Percentiles rank a stretch among this genome's conserved stretches.
Conservation (phyloP, 225 moss, liverwort and hornwort genomes). For the Asterella californica region DNA sequence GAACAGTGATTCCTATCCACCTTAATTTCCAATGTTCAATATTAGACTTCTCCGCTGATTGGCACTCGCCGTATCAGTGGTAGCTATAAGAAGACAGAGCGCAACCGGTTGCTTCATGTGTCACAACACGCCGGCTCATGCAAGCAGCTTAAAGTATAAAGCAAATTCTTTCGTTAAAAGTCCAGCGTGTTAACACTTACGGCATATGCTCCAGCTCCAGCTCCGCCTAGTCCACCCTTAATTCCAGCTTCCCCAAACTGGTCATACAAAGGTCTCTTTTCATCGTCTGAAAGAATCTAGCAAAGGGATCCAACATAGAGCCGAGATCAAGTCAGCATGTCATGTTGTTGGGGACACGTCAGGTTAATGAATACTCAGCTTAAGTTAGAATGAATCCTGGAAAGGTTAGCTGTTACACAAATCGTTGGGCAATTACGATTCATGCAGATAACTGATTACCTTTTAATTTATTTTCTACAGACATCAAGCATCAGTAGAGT, state of each 20-base stretch:
- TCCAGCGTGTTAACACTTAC: slow-evolving; percentile 35
- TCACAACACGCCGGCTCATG: background rate
- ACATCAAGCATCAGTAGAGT: background rate
- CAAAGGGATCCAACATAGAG: background rate
- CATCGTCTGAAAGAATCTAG: slow-evolving; percentile 95
- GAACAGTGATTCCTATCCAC: background rate
- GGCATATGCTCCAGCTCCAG: slow-evolving; percentile 82
- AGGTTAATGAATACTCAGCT: background rate
- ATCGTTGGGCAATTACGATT: background rate
- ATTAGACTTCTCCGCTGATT: background rate
- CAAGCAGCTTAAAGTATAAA: background rate
- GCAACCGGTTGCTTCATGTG: background rate
- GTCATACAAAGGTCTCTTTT: slow-evolving; percentile 91
- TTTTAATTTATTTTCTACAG: background rate
- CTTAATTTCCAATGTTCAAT: background rate
- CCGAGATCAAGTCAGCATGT: background rate
- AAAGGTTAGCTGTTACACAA: background rate
- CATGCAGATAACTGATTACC: too few species aligned
- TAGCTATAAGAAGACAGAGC: background rate
- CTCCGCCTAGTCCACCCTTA: slow-evolving; percentile 55
- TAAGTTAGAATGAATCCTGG: background rate
- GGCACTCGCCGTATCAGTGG: background rate
- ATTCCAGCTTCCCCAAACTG: slow-evolving; percentile 95
- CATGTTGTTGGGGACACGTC: background rate
- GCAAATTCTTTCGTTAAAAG: background rate